A percentile compares a stretch with the other conserved stretches of the same genome.
Conservation (phyloP, 805 yeast genomes). For the Wickerhamiella kurtzmanii region DNA sequence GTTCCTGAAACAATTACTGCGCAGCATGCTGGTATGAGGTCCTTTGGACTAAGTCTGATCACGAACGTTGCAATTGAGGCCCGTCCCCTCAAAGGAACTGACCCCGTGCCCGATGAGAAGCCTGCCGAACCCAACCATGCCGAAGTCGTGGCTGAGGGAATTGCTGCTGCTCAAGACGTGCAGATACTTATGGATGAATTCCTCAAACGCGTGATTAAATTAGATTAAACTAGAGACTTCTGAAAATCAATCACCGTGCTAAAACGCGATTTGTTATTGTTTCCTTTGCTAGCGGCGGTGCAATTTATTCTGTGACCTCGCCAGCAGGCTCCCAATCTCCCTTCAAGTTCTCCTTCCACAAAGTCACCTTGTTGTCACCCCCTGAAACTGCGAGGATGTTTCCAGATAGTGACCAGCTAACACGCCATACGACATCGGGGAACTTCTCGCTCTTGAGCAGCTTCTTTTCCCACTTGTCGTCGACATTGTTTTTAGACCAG, state of each 20-base stretch:
- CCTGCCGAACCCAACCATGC: constrained; percentile 76
- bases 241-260: no score
- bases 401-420: constrained; percentile 94
- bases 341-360: constrained; percentile 89
- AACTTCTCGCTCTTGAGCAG: constrained; percentile 63
- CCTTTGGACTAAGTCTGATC: constrained; percentile 71
- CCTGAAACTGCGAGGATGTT: constrained; percentile 90
- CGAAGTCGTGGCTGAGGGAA: constrained; percentile 81
- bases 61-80: constrained; percentile 71
- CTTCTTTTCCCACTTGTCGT: constrained; percentile 66
- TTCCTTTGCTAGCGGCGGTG: not conserved
- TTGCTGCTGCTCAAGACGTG: constrained; percentile 69
- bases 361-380: constrained; percentile 88
- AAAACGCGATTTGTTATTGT: not conserved
- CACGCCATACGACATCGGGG: constrained; percentile 97
- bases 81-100: constrained; percentile 25
- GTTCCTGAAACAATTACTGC: constrained; percentile 94
- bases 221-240: not conserved
- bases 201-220: constrained; percentile 6
- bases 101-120: constrained; percentile 16
- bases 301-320: constrained; percentile 62
- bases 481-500: constrained; percentile 70
- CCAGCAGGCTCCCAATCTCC: constrained; percentile 99
- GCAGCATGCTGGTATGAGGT: constrained; percentile 71
- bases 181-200: constrained; percentile 39